Conservation (phyloP, 768 basidiomycete genomes). For the Tylopilus sp. region DNA sequence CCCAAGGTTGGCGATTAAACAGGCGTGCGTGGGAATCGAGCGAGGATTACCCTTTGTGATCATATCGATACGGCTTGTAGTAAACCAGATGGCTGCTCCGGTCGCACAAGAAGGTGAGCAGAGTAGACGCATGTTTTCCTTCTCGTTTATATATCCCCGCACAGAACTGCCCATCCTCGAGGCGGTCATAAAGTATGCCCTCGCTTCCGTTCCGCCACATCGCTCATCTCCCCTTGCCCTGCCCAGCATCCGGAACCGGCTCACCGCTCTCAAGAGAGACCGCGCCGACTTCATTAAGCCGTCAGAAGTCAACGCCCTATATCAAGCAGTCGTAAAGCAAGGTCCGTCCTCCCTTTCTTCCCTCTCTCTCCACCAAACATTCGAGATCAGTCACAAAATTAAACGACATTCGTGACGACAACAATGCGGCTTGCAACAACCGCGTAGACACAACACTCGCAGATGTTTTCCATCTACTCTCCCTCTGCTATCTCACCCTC, state of each 20-base stretch:
- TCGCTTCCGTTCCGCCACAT: constrained; percentile 15
- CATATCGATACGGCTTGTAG: constrained; percentile 21
- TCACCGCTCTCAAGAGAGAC: constrained; percentile 93
- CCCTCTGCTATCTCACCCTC: constrained; percentile 96
- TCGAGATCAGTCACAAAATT: constrained; percentile 71
- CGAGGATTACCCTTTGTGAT: constrained; percentile 31
- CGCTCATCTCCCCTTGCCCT: constrained; percentile 20
- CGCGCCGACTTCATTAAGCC: constrained; percentile 90
- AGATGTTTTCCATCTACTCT: constrained; percentile 93
- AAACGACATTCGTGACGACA: constrained; percentile 85
- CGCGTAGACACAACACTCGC: constrained; percentile 92
- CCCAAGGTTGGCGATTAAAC: constrained; percentile 23
- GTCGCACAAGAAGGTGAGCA: constrained; percentile 75
- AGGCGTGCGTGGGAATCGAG: constrained; percentile 31
- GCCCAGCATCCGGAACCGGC: constrained; percentile 85
- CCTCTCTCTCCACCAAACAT: neutral
- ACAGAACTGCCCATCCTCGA: constrained; percentile 92
- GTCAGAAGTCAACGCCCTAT: constrained; percentile 89
- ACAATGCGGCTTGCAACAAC: constrained; percentile 72
- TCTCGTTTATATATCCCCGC: constrained; percentile 27
- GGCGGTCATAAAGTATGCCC: constrained; percentile 79
- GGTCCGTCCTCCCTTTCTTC: constrained; percentile 43
- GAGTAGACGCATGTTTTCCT: neutral
- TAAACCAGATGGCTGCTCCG: constrained; percentile 52
- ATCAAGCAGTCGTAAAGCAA: constrained; percentile 92